Evolutionary conservation across 2,329 filamentous ascomycete species (phyloP), one percentile per base, ranked within the genome.

Genomic region (Hysterium pulicare): DNA sequence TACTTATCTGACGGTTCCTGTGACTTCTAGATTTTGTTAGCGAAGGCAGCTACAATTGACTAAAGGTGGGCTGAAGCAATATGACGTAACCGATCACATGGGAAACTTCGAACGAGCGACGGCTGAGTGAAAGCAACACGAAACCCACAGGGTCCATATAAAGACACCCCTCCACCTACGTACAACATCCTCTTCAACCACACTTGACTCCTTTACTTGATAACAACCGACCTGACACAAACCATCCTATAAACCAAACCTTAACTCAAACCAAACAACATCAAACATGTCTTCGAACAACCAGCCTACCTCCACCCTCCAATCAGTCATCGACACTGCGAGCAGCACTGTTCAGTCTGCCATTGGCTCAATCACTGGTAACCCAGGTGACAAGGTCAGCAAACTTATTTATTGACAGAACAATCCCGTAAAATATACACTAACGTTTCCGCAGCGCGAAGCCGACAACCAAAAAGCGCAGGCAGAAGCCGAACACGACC

Each of bases 341-440:
- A 77, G 82, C 28, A 87, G 87, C 53, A 74, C 82, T 41, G 79
- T 83, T 40, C 88, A 95, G 70, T 84, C 77, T 48, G 81, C 77
- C 38, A 56, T 93, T 38, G 87, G 88, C 50, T 78, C 73, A 48
- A 47, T 95, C 42, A 90, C 86, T 8, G 90, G 89, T 57, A 88
- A 71, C 73, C 75, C 76, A 2, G 74, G 75, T 47, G 83, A 91
- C 57, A 75, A 88, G 69, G 77, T 78, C 65, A 28, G 24, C 24
- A n/a, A n/a, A 8, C 24, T 28, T 13, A 28, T 13, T 7, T 23
- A 49, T 42, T 21, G 5, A 11, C 5, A 23, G 36, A 6, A 40
- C 40, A 8, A 37, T 37, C 21, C 5, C 21, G 3, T 20, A 6
- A 8, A 23, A 26, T 22, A 17, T 22, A 42, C 15, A 50, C 61